These are phyloP conservation scores for Prunus mongolica DNA, from an alignment of 306 rosid genomes.

Conservation along the genomic window DNA sequence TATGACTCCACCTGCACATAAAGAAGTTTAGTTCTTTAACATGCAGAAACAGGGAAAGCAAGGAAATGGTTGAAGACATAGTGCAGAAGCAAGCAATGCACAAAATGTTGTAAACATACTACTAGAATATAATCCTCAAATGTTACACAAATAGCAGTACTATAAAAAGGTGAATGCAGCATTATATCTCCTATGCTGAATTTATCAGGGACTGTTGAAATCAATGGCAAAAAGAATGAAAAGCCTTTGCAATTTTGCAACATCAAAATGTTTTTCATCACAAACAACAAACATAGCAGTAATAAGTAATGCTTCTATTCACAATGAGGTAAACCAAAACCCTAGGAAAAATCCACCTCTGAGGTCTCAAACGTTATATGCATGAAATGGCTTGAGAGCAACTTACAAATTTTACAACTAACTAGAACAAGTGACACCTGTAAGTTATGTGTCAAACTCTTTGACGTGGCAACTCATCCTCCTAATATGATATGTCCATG, in stretches of 20 bases:
- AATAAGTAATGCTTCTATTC: neutral
- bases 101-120: neutral
- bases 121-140: neutral
- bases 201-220: neutral
- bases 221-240: neutral
- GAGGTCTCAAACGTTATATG: neutral
- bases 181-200: neutral
- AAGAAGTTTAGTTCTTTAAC: neutral
- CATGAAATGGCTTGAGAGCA: neutral
- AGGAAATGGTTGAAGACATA: neutral
- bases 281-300: neutral
- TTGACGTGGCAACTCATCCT: neutral
- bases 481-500: slow-evolving; percentile 19
- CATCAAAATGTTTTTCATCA: neutral
- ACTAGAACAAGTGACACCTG: neutral
- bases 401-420: neutral
- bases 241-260: neutral
- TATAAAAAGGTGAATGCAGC: neutral
- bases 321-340: neutral
- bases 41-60: neutral
- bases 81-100: neutral
- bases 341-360: neutral
- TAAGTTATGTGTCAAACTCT: neutral
- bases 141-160: neutral
- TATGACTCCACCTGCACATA: slow-evolving; percentile 78